A percentile compares a stretch with the other conserved stretches of the same genome.
phyloP scores from a whole-genome alignment of 1,139 yeast genomes.

The Pichia kudriavzevii region DNA sequence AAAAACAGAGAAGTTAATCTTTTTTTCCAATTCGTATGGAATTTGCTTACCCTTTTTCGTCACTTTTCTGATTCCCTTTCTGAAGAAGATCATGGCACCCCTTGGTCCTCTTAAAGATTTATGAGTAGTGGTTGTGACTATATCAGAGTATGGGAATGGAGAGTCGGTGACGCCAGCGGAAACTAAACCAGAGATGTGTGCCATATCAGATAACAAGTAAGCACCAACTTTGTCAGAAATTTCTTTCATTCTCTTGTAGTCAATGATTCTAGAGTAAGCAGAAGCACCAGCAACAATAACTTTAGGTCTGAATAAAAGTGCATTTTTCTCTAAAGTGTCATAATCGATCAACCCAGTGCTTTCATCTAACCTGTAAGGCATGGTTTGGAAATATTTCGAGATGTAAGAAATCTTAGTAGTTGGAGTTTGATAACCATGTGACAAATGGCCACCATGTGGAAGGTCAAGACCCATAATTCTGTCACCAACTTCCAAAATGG shows the following conservation, averaged over 20 bases:
- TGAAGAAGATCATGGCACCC: slow-evolving; percentile 97
- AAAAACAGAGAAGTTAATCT: slow-evolving; percentile 92
- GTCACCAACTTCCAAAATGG: slow-evolving; percentile 85
- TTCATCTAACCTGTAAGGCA: slow-evolving; percentile 88
- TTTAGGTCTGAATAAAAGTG: slow-evolving; percentile 86
- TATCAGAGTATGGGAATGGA: slow-evolving; percentile 91
- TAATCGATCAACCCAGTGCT: slow-evolving; percentile 87
- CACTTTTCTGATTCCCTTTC: slow-evolving; percentile 82
- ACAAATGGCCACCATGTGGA: slow-evolving; percentile 96
- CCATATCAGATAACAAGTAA: slow-evolving; percentile 88
- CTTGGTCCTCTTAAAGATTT: slow-evolving; percentile 97
- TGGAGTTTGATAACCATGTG: slow-evolving; percentile 92
- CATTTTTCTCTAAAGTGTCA: slow-evolving; percentile 78
- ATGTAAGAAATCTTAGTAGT: slow-evolving; percentile 82
- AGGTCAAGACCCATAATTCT: slow-evolving; percentile 93
- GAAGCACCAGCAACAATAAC: slow-evolving; percentile 95
- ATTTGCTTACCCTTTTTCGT: slow-evolving; percentile 87
- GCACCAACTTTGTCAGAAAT: slow-evolving; percentile 94
- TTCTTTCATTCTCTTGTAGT: slow-evolving; percentile 79
- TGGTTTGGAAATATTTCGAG: slow-evolving; percentile 91
- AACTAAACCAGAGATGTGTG: slow-evolving; percentile 90
- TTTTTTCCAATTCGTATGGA: slow-evolving; percentile 77
- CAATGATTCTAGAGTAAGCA: slow-evolving; percentile 87
- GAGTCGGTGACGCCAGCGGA: slow-evolving; percentile 90
- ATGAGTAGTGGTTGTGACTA: slow-evolving; percentile 96